Base-by-base conservation (phyloP, 2,329 filamentous ascomycete genomes). In the Claviceps citrina region DNA sequence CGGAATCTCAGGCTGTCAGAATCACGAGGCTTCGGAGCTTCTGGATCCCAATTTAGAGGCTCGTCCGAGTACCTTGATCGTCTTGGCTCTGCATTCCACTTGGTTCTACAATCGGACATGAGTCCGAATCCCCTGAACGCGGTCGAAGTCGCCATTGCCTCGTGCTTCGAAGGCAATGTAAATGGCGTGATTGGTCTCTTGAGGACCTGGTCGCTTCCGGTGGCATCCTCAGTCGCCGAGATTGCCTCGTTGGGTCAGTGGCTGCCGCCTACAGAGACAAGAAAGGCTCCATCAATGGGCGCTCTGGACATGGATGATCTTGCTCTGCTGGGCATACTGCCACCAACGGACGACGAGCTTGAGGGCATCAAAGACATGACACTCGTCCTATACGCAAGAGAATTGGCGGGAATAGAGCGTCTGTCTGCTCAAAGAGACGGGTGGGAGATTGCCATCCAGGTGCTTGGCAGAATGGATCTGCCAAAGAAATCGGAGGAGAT, bases 371-470 rank as follows among this genome's bases (percentile, higher is more conserved):
- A 89, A 54, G 86, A 95, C 55, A 78, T 81, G 26, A 76, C 89
- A 3, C 67, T 95, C 6, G 71, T 79, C 6, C 65, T 75, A 36
- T 96, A 94, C 57, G 82, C 89, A 0, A 70, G 78, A 38, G 69
- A 72, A 19, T 57, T 89, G 16, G 68, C 80, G 25, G 68, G 68
- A 44, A 68, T 69, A 45, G 66, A 70, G 40, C 63, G 67, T 18
- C 54, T 76, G 35, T 62, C 61, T 1, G 50, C 61, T 3, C 53
- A 59, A 12, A 66, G 71, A 28, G 79, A 87, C 49, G 87, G 89
- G 7, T 96, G 89, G 89, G 85, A 95, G 61, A 63, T 95, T 53
- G 82, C 86, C 0, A 77, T 95, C 32, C 76, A 85, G 44, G 73
- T 94, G 9, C 67, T 95, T 34, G 83, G 82, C 8, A 76, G 89